phyloP scores from a whole-genome alignment of 345 rosid species.

The Gossypium sturtianum region DNA sequence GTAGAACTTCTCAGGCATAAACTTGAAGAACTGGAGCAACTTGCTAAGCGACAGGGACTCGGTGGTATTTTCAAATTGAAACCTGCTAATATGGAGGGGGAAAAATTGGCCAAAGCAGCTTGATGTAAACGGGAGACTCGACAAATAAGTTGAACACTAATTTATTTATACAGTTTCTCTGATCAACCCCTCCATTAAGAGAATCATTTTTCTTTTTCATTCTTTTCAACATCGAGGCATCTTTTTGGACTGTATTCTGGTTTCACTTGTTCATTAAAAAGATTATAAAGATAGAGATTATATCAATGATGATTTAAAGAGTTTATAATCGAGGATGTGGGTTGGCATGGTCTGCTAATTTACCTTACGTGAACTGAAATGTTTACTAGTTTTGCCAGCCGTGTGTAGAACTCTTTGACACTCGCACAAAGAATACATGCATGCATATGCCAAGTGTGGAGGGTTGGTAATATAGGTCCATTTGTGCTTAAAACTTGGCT shows the following conservation, averaged over 20 bases:
- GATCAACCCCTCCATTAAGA: not conserved
- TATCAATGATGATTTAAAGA: not conserved
- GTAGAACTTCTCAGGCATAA: constrained; percentile 47
- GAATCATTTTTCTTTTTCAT: constrained; percentile 22
- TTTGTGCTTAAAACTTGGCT: not conserved
- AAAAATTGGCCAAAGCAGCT: constrained; percentile 27
- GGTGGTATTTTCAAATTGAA: constrained; percentile 50
- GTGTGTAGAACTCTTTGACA: not conserved
- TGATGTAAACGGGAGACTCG: constrained; percentile 19
- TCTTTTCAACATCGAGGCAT: constrained; percentile 13
- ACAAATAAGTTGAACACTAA: constrained; percentile 9
- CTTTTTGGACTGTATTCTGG: constrained; percentile 5
- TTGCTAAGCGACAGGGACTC: constrained; percentile 61
- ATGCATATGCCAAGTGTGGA: constrained; percentile 7
- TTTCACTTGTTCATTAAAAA: constrained; percentile 8
- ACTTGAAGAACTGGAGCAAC: constrained; percentile 69
- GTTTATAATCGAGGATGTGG: not conserved
- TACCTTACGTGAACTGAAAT: not conserved
- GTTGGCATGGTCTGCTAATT: not conserved
- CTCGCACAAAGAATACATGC: not conserved
- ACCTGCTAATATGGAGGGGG: constrained; percentile 25
- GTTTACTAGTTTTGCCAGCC: not conserved
- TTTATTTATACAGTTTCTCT: constrained; percentile 11
- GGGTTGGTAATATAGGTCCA: not conserved
- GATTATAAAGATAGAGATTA: not conserved